Evolutionary conservation across 1,284 basidiomycete genomes (phyloP).

Genomic region (Fistulinella cinereoalba): DNA sequence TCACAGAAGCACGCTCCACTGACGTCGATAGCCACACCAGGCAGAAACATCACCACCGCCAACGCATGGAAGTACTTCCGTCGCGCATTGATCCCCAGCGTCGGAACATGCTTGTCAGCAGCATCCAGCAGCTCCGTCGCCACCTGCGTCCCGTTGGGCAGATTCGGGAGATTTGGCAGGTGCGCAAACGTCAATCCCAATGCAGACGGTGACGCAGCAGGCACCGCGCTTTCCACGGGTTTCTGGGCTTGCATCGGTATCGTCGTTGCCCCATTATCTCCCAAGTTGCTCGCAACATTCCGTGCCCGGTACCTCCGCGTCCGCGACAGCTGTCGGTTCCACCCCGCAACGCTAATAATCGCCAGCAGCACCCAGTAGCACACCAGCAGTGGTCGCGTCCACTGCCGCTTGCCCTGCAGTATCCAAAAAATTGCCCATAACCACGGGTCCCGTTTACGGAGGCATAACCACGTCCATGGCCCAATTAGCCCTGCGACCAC

Average conservation of each 20-base stretch:
- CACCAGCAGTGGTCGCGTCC: constrained; percentile 81
- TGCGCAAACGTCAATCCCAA: constrained; percentile 51
- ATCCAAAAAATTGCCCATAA: constrained; percentile 79
- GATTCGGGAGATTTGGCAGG: constrained; percentile 49
- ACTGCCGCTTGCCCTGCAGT: constrained; percentile 70
- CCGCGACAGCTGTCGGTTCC: constrained; percentile 85
- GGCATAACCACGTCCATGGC: constrained; percentile 88
- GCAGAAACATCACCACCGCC: constrained; percentile 94
- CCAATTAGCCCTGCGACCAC: constrained; percentile 88
- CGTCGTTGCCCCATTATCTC: constrained; percentile 35
- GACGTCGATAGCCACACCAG: constrained; percentile 90
- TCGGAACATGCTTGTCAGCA: constrained; percentile 86
- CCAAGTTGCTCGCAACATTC: constrained; percentile 30
- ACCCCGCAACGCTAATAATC: constrained; percentile 84
- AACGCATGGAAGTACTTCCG: constrained; percentile 97
- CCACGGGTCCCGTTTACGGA: constrained; percentile 87
- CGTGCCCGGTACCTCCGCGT: constrained; percentile 64
- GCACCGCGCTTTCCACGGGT: constrained; percentile 19
- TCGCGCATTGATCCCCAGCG: constrained; percentile 88
- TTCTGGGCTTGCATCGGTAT: constrained; percentile 24
- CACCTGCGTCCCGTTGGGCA: constrained; percentile 55
- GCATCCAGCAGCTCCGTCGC: constrained; percentile 85
- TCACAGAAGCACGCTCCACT: constrained; percentile 38
- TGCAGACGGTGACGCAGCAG: constrained; percentile 28
- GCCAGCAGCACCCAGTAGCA: constrained; percentile 85